Conservation (phyloP, 306 rosid genomes). For the Vigna reflexopilosa region DNA sequence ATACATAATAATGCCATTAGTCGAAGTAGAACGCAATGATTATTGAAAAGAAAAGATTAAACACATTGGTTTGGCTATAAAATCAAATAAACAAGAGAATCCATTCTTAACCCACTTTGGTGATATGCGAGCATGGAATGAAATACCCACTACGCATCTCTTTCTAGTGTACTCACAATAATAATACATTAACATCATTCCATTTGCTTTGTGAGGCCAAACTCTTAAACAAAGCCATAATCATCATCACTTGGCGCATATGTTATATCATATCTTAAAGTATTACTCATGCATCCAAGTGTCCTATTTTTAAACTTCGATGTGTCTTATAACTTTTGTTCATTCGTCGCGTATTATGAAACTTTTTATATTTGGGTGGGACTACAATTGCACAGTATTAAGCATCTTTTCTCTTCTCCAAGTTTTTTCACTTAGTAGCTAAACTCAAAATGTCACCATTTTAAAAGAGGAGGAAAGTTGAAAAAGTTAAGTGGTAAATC, state of each 20-base stretch:
- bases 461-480: constrained; percentile 35
- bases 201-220: constrained; percentile 35
- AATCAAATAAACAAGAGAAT: constrained; percentile 44
- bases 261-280: constrained; percentile 17
- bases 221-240: constrained; percentile 40
- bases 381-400: constrained; percentile 39
- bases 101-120: constrained; percentile 54
- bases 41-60: constrained; percentile 18
- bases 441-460: constrained; percentile 53
- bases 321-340: constrained; percentile 27
- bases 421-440: constrained; percentile 52
- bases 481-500: constrained; percentile 43
- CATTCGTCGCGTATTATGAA: constrained; percentile 8
- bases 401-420: constrained; percentile 47
- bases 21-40: constrained; percentile 40
- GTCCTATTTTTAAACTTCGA: constrained; percentile 29
- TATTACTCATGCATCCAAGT: constrained; percentile 33
- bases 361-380: constrained; percentile 41
- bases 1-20: not conserved
- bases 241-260: constrained; percentile 36
- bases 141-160: constrained; percentile 50
- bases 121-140: constrained; percentile 46
- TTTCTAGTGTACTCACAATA: constrained; percentile 25
- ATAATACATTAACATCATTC: constrained; percentile 41
- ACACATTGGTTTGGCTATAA: constrained; percentile 30